phyloP scores from a whole-genome alignment of 345 rosid species.

The Populus davidiana region DNA sequence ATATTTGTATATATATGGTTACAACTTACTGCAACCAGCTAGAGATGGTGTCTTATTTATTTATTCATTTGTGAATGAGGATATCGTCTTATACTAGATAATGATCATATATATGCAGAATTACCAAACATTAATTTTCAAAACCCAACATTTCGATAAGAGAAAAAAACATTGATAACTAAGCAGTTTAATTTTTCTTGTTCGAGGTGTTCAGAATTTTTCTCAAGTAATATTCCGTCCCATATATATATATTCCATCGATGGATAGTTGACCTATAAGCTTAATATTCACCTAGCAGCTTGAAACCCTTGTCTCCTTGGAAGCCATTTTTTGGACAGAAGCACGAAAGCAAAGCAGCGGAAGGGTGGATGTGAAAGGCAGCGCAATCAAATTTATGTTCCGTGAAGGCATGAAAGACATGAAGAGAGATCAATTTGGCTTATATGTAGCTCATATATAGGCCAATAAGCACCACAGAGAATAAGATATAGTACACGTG shows the following conservation, averaged over 20 bases:
- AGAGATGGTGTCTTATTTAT: too few species aligned
- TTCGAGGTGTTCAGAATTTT: neutral
- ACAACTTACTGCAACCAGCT: too few species aligned
- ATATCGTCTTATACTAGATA: neutral
- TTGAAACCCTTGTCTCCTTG: constrained; percentile 11
- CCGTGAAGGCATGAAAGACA: constrained; percentile 22
- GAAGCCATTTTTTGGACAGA: neutral
- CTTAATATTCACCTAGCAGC: constrained; percentile 3
- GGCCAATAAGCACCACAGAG: constrained; percentile 13
- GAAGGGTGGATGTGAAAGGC: constrained; percentile 6
- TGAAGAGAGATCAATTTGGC: constrained; percentile 20
- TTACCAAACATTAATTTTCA: neutral
- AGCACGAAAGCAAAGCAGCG: neutral
- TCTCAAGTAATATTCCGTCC: too few species aligned
- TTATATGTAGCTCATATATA: constrained; percentile 1
- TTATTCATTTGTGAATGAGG: too few species aligned
- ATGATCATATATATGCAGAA: neutral
- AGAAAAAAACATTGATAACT: too few species aligned
- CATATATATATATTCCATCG: too few species aligned
- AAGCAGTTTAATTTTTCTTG: too few species aligned
- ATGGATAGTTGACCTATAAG: neutral
- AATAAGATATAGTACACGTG: constrained; percentile 16
- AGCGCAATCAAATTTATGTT: constrained; percentile 7
- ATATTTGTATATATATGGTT: too few species aligned
- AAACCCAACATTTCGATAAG: neutral